A percentile compares a stretch with the other conserved stretches of the same genome.
phyloP scores from a whole-genome alignment of 2,329 filamentous ascomycete genomes.

The Monilinia laxa region DNA sequence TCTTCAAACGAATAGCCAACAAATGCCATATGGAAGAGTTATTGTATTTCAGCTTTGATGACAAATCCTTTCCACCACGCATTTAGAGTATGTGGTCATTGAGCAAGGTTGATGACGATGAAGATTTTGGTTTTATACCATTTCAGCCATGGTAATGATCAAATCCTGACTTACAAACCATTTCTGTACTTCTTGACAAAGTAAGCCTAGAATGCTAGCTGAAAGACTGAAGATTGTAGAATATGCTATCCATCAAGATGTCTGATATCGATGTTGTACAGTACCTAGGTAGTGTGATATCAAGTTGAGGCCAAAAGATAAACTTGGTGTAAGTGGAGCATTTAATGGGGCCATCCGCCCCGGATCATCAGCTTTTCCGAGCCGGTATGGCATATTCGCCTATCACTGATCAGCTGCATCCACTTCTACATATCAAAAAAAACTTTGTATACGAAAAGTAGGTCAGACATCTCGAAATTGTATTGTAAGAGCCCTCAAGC shows the following conservation, averaged over 20 bases:
- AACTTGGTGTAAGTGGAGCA: neutral
- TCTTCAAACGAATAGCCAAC: too few species aligned
- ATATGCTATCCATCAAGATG: neutral
- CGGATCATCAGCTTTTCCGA: too few species aligned
- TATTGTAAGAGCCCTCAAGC: too few species aligned
- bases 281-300: too few species aligned
- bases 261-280: too few species aligned
- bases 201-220: neutral
- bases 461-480: too few species aligned
- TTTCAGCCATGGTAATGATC: neutral
- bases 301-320: too few species aligned
- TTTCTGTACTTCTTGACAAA: neutral
- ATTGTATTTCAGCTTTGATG: too few species aligned
- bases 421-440: neutral
- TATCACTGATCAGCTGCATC: neutral
- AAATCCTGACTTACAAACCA: neutral
- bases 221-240: neutral
- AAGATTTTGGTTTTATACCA: neutral
- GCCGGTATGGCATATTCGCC: neutral
- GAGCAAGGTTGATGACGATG: neutral
- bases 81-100: neutral
- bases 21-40: too few species aligned
- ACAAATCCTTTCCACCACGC: too few species aligned
- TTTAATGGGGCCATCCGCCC: too few species aligned
- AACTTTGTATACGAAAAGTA: neutral